Percentiles rank a stretch among this genome's conserved stretches.
These are phyloP conservation scores for Crithidia expoeki DNA, from an alignment of 208 protist genomes.

Conservation along the genomic window DNA sequence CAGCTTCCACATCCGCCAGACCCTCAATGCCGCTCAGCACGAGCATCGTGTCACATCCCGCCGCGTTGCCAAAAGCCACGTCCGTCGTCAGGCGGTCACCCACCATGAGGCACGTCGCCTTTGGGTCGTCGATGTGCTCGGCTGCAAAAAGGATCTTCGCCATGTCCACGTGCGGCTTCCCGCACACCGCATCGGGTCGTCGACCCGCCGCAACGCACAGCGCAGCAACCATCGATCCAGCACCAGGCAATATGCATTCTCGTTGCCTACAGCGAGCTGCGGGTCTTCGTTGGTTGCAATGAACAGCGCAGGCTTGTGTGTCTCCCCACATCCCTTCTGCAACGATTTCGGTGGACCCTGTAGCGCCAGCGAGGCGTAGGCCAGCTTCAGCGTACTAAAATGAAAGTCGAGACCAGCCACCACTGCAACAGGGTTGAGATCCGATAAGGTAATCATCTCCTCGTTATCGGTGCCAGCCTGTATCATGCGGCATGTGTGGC, in stretches of 20 bases:
- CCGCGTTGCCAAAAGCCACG: slow-evolving; percentile 74
- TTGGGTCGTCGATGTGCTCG: slow-evolving; percentile 50
- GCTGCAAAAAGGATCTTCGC: slow-evolving; percentile 54
- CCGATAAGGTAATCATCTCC: slow-evolving; percentile 49
- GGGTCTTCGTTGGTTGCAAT: slow-evolving; percentile 82
- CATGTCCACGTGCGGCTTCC: slow-evolving; percentile 71
- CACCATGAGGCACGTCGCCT: slow-evolving; percentile 68
- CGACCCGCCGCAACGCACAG: slow-evolving; percentile 39
- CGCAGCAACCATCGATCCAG: slow-evolving; percentile 50
- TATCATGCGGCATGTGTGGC: slow-evolving; percentile 32
- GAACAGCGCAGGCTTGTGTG: slow-evolving; percentile 34
- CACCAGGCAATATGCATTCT: slow-evolving; percentile 56
- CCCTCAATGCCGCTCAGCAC: slow-evolving; percentile 70
- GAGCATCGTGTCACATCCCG: slow-evolving; percentile 62
- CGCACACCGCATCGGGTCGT: slow-evolving; percentile 59
- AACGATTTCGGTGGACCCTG: slow-evolving; percentile 29
- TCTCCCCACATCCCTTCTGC: not conserved
- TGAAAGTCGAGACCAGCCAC: slow-evolving; percentile 69
- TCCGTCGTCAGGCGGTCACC: slow-evolving; percentile 82
- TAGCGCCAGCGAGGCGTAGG: slow-evolving; percentile 49
- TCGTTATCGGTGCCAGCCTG: slow-evolving; percentile 22
- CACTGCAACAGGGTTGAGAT: slow-evolving; percentile 64
- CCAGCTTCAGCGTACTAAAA: slow-evolving; percentile 71
- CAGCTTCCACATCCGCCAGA: slow-evolving; percentile 44
- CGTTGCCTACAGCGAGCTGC: slow-evolving; percentile 25